A percentile compares a stretch with the other conserved stretches of the same genome.
Evolutionary conservation across 768 basidiomycete species (phyloP).

Genomic region (Glaciozyma martinii): DNA sequence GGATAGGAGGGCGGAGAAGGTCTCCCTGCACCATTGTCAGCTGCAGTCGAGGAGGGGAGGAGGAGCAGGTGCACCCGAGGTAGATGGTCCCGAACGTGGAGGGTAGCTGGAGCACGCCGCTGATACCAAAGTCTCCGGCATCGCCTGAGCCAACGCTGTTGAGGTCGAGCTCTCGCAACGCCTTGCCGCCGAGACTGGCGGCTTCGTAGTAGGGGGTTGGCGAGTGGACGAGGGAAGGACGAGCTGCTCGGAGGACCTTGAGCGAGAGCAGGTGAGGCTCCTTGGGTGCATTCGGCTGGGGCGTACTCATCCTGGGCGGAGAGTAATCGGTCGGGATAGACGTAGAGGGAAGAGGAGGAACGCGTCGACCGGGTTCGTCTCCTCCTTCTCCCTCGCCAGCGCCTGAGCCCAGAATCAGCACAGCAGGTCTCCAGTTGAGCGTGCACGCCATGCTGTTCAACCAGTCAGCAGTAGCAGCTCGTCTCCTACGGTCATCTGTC

Average conservation of each 20-base stretch:
- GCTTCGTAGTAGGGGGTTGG: not conserved
- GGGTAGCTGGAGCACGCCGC: constrained; percentile 58
- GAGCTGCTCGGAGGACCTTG: constrained; percentile 13
- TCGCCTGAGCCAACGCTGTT: too few species aligned
- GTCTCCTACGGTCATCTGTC: too few species aligned
- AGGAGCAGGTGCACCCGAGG: constrained; percentile 47
- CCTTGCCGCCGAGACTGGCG: not conserved
- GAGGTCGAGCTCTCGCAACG: not conserved
- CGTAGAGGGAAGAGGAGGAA: not conserved
- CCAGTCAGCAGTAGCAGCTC: too few species aligned
- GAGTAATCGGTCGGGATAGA: not conserved
- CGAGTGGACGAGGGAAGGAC: not conserved
- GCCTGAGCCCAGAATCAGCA: too few species aligned
- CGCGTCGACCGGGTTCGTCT: not conserved
- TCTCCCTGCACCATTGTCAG: constrained; percentile 44
- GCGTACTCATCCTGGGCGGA: not conserved
- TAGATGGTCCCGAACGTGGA: constrained; percentile 77
- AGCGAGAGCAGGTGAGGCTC: constrained; percentile 9
- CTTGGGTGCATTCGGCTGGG: not conserved
- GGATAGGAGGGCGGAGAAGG: constrained; percentile 70
- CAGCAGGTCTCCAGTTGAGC: not conserved
- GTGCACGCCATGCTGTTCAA: not conserved
- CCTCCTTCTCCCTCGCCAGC: not conserved
- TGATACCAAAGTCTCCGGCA: not conserved
- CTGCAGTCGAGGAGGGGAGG: too few species aligned